Percentiles rank a stretch among this genome's conserved stretches.
These are phyloP conservation scores for Hymenoscyphus fraxineus DNA, from an alignment of 2,329 filamentous ascomycete genomes.

Conservation along the genomic window DNA sequence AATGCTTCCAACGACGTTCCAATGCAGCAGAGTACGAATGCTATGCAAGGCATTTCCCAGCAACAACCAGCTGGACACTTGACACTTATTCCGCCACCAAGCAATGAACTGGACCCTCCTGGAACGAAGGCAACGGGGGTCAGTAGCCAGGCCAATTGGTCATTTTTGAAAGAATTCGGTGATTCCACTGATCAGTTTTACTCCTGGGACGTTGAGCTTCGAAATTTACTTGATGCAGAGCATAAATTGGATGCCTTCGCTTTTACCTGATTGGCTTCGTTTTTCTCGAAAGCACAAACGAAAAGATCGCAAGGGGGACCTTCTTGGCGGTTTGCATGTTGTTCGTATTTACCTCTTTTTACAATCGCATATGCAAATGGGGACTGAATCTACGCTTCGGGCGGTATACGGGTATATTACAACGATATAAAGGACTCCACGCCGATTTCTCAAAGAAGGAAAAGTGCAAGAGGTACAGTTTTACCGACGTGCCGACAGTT, in stretches of 20 bases:
- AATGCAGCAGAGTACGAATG: not conserved
- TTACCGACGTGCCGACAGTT: slow-evolving; percentile 41
- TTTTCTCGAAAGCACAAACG: not conserved
- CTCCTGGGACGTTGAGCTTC: slow-evolving; percentile 29
- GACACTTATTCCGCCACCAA: not conserved
- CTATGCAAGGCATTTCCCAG: slow-evolving; percentile 6
- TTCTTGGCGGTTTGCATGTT: not conserved
- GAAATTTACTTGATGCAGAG: slow-evolving; percentile 23
- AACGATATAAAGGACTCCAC: slow-evolving; percentile 7
- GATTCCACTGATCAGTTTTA: slow-evolving; percentile 33
- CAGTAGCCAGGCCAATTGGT: slow-evolving; percentile 26
- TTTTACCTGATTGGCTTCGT: not conserved
- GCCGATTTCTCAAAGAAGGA: slow-evolving; percentile 23
- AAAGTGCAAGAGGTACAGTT: slow-evolving; percentile 38
- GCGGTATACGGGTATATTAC: not conserved
- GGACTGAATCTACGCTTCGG: no score
- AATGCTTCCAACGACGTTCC: not conserved
- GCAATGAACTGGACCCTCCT: not conserved
- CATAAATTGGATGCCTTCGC: not conserved
- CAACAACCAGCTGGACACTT: slow-evolving; percentile 1
- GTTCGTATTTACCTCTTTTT: not conserved
- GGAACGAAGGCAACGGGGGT: not conserved
- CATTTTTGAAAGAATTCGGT: slow-evolving; percentile 30
- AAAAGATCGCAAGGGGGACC: not conserved
- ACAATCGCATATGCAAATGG: not conserved